Evolutionary conservation across 2,329 filamentous ascomycete genomes (phyloP).

Genomic region (Byssoonygena ceratinophila): DNA sequence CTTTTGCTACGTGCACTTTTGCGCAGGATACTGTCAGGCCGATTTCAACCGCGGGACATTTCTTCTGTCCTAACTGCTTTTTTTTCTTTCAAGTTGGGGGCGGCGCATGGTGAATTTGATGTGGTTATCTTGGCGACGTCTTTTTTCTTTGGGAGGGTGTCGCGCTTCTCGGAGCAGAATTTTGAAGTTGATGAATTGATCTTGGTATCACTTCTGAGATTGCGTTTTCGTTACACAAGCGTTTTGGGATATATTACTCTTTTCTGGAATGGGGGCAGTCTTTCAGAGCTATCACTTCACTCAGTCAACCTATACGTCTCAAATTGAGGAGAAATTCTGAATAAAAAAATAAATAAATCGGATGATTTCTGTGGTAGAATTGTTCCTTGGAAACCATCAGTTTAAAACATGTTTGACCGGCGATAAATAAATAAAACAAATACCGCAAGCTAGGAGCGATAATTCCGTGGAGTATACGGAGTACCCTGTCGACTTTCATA

Average conservation of each 20-base stretch:
- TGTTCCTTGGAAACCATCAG: too few relatives aligned
- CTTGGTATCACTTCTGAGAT: too few relatives aligned
- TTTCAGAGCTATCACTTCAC: constrained; percentile 1
- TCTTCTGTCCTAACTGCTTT: not conserved
- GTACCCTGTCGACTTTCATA: too few relatives aligned
- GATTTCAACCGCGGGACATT: not conserved
- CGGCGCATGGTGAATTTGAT: not conserved
- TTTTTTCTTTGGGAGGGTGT: not conserved
- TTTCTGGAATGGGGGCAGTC: not conserved
- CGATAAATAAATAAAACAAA: too few relatives aligned
- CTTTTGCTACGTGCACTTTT: not conserved
- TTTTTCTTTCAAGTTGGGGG: not conserved
- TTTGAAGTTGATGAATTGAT: not conserved
- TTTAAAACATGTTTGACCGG: too few relatives aligned
- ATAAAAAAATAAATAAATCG: too few relatives aligned
- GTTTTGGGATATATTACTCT: not conserved
- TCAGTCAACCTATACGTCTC: not conserved
- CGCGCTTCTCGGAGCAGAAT: too few relatives aligned
- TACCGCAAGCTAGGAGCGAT: too few relatives aligned
- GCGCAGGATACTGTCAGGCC: not conserved
- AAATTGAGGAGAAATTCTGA: too few relatives aligned
- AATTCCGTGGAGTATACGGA: too few relatives aligned
- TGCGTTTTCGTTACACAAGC: too few relatives aligned
- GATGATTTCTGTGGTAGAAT: too few relatives aligned
- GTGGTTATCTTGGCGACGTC: not conserved